Percentiles rank a stretch among this genome's conserved stretches.
Conservation (phyloP, 805 yeast species). For the Blastobotrys mokoenaii region DNA sequence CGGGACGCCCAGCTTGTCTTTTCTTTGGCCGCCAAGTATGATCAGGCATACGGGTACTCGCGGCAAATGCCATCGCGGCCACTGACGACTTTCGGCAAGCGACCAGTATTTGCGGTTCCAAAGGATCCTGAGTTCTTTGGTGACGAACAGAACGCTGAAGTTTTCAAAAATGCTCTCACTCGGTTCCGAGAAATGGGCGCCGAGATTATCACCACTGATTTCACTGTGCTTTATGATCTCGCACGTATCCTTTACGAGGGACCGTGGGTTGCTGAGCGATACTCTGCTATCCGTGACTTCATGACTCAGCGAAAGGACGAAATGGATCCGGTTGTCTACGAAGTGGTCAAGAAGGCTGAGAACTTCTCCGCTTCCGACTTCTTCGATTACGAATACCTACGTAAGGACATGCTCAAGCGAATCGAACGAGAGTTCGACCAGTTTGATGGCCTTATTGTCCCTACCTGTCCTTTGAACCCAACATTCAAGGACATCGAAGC, state of each 20-base stretch:
- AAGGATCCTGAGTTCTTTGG: constrained; percentile 67
- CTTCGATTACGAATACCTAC: constrained; percentile 77
- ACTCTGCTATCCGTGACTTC: constrained; percentile 68
- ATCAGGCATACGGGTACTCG: constrained; percentile 71
- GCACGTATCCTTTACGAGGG: constrained; percentile 92
- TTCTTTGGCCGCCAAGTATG: constrained; percentile 62
- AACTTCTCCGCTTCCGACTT: constrained; percentile 73
- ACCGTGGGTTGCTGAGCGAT: constrained; percentile 98
- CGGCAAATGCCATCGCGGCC: constrained; percentile 67
- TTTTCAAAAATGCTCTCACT: constrained; percentile 56
- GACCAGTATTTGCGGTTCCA: constrained; percentile 73
- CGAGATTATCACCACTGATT: constrained; percentile 55
- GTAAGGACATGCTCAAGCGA: constrained; percentile 68
- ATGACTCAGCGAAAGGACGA: constrained; percentile 63
- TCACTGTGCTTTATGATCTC: constrained; percentile 64
- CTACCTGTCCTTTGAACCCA: constrained; percentile 92
- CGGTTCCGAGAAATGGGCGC: constrained; percentile 47
- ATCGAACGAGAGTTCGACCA: constrained; percentile 46
- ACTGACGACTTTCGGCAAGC: constrained; percentile 44
- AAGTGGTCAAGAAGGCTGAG: constrained; percentile 72
- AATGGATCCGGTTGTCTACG: constrained; percentile 75
- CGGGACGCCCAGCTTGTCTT: constrained; percentile 78
- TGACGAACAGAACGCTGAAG: constrained; percentile 64
- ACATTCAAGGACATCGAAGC: constrained; percentile 59
- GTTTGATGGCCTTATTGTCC: constrained; percentile 75